phyloP scores from a whole-genome alignment of 768 basidiomycete species.

The Russula lepida region DNA sequence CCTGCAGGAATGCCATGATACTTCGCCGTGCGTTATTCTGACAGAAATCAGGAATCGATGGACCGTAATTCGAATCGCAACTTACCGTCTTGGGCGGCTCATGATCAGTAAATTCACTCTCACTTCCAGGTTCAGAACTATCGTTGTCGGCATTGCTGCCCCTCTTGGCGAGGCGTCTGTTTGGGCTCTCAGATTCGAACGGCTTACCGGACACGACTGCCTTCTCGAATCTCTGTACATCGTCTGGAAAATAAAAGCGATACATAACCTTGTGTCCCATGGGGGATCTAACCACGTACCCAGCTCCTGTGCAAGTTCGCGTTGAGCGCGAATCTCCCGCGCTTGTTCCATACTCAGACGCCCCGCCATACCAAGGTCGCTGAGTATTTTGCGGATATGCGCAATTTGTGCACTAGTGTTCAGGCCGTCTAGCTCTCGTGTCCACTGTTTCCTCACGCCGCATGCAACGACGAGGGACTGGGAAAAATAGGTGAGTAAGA shows the following conservation, averaged over 20 bases:
- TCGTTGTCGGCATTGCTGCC: conserved; percentile 27
- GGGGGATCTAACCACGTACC: conserved; percentile 37
- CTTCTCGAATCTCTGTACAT: conserved; percentile 63
- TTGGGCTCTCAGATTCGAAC: conserved; percentile 19
- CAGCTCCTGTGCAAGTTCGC: conserved; percentile 73
- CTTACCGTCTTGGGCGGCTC: conserved; percentile 4
- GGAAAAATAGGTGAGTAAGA: not conserved
- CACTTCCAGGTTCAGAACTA: conserved; percentile 29
- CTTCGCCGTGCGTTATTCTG: conserved; percentile 44
- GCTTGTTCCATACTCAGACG: conserved; percentile 76
- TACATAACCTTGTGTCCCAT: not conserved
- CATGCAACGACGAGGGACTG: conserved; percentile 66
- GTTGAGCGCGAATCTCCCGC: conserved; percentile 56
- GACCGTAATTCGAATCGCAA: not conserved
- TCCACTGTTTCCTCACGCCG: conserved; percentile 71
- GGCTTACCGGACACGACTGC: conserved; percentile 33
- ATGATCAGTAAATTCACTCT: conserved; percentile 6
- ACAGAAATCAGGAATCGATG: not conserved
- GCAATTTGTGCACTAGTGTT: conserved; percentile 53
- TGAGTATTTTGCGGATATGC: conserved; percentile 54
- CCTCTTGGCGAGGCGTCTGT: conserved; percentile 18
- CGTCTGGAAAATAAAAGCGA: conserved; percentile 39
- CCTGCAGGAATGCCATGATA: conserved; percentile 63
- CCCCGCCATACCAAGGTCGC: conserved; percentile 73
- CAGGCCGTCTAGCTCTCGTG: conserved; percentile 57